phyloP scores from a whole-genome alignment of 1,139 yeast species.

The Citeromyces hawaiiensis region DNA sequence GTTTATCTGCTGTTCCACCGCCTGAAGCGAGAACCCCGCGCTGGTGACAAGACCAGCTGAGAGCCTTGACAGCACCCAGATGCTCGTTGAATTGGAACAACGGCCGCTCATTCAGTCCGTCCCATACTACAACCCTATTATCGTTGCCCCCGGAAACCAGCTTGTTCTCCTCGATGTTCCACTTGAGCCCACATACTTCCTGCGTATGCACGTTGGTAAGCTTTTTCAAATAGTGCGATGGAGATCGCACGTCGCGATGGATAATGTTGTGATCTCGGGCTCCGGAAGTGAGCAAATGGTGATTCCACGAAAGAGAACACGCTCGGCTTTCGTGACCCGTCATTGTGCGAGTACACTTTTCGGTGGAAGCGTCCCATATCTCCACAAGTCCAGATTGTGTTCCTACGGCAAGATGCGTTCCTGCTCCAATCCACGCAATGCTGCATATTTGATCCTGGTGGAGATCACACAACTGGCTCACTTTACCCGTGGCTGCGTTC shows the following conservation, averaged over 20 bases:
- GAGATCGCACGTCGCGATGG: constrained; percentile 84
- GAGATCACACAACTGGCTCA: constrained; percentile 66
- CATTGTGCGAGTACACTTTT: constrained; percentile 79
- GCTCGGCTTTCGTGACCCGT: constrained; percentile 83
- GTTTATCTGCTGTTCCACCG: constrained; percentile 93
- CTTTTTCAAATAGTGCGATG: constrained; percentile 66
- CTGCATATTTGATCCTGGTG: constrained; percentile 56
- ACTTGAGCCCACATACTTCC: constrained; percentile 90
- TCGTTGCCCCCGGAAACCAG: constrained; percentile 94
- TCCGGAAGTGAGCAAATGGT: constrained; percentile 78
- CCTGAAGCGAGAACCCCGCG: constrained; percentile 90
- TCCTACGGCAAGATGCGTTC: constrained; percentile 90
- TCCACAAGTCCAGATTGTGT: constrained; percentile 80
- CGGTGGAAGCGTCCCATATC: constrained; percentile 88
- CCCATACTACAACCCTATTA: constrained; percentile 78
- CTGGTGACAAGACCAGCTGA: constrained; percentile 97
- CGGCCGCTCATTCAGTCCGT: constrained; percentile 57
- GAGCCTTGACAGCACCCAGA: constrained; percentile 90
- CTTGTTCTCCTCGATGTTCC: constrained; percentile 85
- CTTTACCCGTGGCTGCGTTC: constrained; percentile 82
- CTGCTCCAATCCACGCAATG: constrained; percentile 87
- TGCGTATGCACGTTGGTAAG: constrained; percentile 64
- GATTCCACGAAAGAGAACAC: constrained; percentile 89
- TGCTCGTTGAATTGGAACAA: constrained; percentile 69
- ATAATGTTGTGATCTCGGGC: constrained; percentile 74